A percentile compares a stretch with the other conserved stretches of the same genome.
Conservation (phyloP, 192 early-diverging fungal species). For the Backusella morwellensis region DNA sequence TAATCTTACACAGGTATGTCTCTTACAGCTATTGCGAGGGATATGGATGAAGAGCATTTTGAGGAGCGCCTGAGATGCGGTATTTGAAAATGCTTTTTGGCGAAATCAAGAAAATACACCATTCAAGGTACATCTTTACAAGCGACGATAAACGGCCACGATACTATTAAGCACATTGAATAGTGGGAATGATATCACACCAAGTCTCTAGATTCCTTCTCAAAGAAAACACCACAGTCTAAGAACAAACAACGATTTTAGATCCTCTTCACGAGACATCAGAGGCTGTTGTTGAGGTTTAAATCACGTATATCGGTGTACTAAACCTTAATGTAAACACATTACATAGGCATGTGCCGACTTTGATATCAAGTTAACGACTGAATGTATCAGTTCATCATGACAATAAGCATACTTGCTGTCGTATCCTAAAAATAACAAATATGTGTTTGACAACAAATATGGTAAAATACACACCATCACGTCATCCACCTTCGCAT, state of each 20-base stretch:
- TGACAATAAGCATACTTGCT: not conserved
- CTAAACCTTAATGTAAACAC: too few species aligned
- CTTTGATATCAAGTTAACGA: not conserved
- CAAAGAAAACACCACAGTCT: too few species aligned
- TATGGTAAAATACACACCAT: not conserved
- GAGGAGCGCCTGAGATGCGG: not conserved
- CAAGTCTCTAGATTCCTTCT: too few species aligned
- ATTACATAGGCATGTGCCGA: too few species aligned
- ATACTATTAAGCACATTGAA: too few species aligned
- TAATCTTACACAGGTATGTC: not conserved
- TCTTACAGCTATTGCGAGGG: not conserved
- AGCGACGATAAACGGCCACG: not conserved
- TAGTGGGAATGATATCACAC: too few species aligned
- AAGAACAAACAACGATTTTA: too few species aligned
- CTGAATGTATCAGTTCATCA: not conserved
- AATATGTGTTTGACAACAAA: not conserved
- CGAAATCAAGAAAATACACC: not conserved
- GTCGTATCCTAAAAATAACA: not conserved
- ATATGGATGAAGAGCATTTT: not conserved
- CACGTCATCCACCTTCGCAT: constrained; percentile 6
- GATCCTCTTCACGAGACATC: too few species aligned
- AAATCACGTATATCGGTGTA: too few species aligned
- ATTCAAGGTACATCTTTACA: not conserved
- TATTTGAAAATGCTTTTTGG: not conserved
- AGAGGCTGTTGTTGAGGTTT: too few species aligned